Evolutionary conservation across 305 asterid species (phyloP), one percentile per base, ranked within the genome.

Genomic region (Stenogyne calaminthoides): DNA sequence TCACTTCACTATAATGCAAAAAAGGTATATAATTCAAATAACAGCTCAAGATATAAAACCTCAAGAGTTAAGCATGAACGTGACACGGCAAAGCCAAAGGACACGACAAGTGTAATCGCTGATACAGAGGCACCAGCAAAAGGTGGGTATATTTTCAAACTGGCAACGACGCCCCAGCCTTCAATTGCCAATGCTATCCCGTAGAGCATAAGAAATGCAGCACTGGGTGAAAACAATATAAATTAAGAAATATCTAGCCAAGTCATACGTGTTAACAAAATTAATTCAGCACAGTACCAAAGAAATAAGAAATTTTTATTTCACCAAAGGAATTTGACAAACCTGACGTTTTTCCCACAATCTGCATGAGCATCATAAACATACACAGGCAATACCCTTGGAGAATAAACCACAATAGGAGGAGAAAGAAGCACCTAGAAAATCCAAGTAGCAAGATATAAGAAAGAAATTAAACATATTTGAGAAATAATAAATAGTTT

Each of bases 141-240:
- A n/a, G 99, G 98, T 52, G 98, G 98, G 86, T 93, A 89, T 57
- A 95, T 91, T 75, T 89, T 91, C 90, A 95, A 91, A 77, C 99
- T 95, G 73, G 99, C 99, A 62, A 95, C 99, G 44, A 95, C 99
- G 55, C 99, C 99, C 99, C 99, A 95, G 65, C 99, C 98, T 89
- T 95, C 99, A 74, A 62, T 86, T 67, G 99, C 99, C 88, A 95
- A 82, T 40, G 97, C 99, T 72, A 95, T 81, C 74, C 96, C 99
- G 61, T 93, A 95, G 64, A 95, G 98, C 89, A 95, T 77, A 83
- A 95, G 95, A 84, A 95, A 95, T 72, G 99, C 98, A 81, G 95
- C 96, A 82, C 99, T 95, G 90, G 15, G 73, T 42, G 68, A 67
- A 80, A 69, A 79, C 34, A 67, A 79, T 65, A 61, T 69, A 70